These are phyloP conservation scores for Globisporangium cylindrosporum DNA, from an alignment of 352 stramenopile species.

Conservation along the genomic window DNA sequence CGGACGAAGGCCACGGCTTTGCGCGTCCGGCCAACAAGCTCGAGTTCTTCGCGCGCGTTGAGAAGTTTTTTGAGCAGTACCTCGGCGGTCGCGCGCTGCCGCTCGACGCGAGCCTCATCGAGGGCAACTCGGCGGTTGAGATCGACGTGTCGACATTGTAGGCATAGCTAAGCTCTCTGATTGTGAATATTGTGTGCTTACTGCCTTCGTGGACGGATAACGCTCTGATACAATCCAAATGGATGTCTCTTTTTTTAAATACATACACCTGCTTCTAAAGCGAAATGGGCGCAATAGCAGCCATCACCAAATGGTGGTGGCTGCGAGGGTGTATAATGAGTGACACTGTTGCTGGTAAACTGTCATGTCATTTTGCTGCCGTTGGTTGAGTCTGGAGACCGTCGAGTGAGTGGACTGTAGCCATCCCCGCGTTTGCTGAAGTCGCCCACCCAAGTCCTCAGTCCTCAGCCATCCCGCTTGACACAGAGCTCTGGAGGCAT, in stretches of 20 bases:
- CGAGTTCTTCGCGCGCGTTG: constrained; percentile 50
- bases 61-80: constrained; percentile 34
- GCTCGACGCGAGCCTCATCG: constrained; percentile 23
- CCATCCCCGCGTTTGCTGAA: background rate
- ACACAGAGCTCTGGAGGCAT: background rate
- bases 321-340: background rate
- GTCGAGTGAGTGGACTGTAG: background rate
- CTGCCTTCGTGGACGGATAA: background rate
- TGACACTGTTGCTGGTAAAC: background rate
- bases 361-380: background rate
- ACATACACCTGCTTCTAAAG: too few species aligned
- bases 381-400: too few species aligned
- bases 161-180: background rate
- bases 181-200: background rate
- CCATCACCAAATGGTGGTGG: background rate
- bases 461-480: too few species aligned
- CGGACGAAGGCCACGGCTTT: constrained; percentile 81
- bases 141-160: constrained; percentile 25
- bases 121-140: constrained; percentile 29
- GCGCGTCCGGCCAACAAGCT: constrained; percentile 60
- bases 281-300: too few species aligned
- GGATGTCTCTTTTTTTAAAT: too few species aligned
- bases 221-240: background rate
- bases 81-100: constrained; percentile 27
- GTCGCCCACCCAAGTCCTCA: too few species aligned